Base-by-base conservation (phyloP, 768 basidiomycete species). In the Kwoniella bestiolae region DNA sequence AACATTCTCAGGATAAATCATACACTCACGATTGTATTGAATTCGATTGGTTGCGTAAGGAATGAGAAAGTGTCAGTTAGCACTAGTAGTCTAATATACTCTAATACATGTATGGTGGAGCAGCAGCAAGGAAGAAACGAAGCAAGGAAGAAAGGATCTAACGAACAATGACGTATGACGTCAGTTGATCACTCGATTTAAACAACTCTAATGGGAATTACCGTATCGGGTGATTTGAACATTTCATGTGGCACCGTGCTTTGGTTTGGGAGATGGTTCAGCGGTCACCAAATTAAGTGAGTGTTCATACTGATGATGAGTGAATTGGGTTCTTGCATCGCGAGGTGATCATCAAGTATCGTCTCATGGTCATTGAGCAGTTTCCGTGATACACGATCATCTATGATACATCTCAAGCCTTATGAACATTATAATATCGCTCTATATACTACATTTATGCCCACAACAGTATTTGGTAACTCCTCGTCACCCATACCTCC, bases 101-200 rank as follows among this genome's bases (percentile, higher is more conserved):
- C 14, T 47, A 18, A 5, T 41, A 28, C 28, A 44, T 16, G 51
- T 56, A 35, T 14, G 8, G 35, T 38, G 23, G n/a, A 18, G 47
- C 31, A 35, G 58, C 41, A 59, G 29, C 16, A 29, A 29, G n/a
- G 5, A 28, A 26, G n/a, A 3, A 26, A 23, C 14, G 7, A 41
- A 21, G 38, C 11, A 28, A 12, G 35, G 6, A 21, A 5, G 16
- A 11, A 9, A 1, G 47, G 50, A 26, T 52, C 11, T n/a, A 26
- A 23, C 29, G 26, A 49, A 53, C 28, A 23, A 66, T 59, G 64
- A 59, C 64, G 64, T 65, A 60, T 66, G 64, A 59, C 64, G 58
- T 66, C 64, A 66, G 50, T 51, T 51, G 50, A 51, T 29, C 50
- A 16, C 1, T 12, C 26, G 11, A 8, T 3, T 41, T 14, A 14